Evolutionary conservation across 2,329 filamentous ascomycete genomes (phyloP), one percentile per base, ranked within the genome.

Genomic region (Cladophialophora exuberans): DNA sequence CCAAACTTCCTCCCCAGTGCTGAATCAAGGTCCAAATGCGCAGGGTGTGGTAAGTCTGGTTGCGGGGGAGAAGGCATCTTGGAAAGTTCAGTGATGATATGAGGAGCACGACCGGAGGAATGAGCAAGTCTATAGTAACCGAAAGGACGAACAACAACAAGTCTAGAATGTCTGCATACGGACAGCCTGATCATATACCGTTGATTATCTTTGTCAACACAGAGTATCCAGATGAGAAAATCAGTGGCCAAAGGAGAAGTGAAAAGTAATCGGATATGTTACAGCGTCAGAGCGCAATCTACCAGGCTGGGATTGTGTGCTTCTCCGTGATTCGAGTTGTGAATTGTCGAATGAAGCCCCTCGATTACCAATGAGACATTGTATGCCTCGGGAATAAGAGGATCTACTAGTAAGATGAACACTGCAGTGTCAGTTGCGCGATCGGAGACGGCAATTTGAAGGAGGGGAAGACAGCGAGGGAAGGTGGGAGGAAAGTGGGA

Each of bases 1-100:
- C 77, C 77, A 62, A 79, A 79, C 48, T 73, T 75, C 44, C 74
- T 70, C 7, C 74, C 72, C 39, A 79, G 65, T 69, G 78, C 77
- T 31, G 83, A 84, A 68, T 86, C 83, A 64, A 81, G 72, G 60
- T 80, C 75, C 54, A 78, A 71, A 69, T 85, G 81, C 31, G 81
- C 80, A 47, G 83, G 83, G 62, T 78, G 75, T 23, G 83, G 83
- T 49, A 85, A 47, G 3, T 66, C 63, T 15, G 64, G 64, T 10
- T 63, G 60, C 9, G 61, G 61, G 13, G 47, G 44, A 30, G 50
- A 43, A 39, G 53, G 61, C 26, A 47, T 52, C 10, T 22, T 52
- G 45, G 15, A 35, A 23, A 49, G 23, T 30, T 49, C 36, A 44
- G 43, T 43, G 48, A 30, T 35, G 28, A 42, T 56, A 9, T 52